Evolutionary conservation across 208 protist genomes (phyloP), one percentile per base, ranked within the genome.

Genomic region (Trypanosomatidae sp.): DNA sequence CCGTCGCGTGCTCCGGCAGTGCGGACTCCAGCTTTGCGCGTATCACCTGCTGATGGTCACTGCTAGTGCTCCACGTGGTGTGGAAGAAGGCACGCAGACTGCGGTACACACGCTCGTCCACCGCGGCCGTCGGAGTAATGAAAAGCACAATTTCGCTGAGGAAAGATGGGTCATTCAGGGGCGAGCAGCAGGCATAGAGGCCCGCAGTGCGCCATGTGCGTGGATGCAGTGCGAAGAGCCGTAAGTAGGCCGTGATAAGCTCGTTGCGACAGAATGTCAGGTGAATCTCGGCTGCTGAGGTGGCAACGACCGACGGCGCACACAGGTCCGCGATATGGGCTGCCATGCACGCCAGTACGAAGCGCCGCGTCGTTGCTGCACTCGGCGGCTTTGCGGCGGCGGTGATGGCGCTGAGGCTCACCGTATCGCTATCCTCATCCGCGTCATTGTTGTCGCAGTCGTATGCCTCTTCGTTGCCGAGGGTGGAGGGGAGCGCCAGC

Each of bases 311-410:
- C 33, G 84, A 62, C 22, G 89, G 86, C 0, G 84, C 85, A 71
- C 89, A 94, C 30, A 94, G 66, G 62, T 97, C 92, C 0, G 90
- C 87, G 15, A 95, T 62, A 78, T 97, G 92, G 13, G 92, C 90
- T 15, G 92, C 74, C 84, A 95, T 92, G 69, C 73, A 89, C 9
- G 75, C 30, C 53, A 94, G 58, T 0, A 72, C 56, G 47, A 95
- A 89, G 58, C 76, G 81, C 19, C 86, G 86, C 47, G 60, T 74
- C 17, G 28, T 36, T 19, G 62, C 9, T 9, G 70, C 3, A 43
- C 33, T 53, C 25, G 52, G 46, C 8, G 52, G 7, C 25, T 66
- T 41, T 30, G 39, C 43, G 28, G 50, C 52, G 6, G 46, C 60
- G 17, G 22, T 41, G 30, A 77, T 9, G 44, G 58, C 69, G 12